Evolutionary conservation across 345 rosid genomes (phyloP), one percentile per base, ranked within the genome.

Genomic region (Kandelia obovata): DNA sequence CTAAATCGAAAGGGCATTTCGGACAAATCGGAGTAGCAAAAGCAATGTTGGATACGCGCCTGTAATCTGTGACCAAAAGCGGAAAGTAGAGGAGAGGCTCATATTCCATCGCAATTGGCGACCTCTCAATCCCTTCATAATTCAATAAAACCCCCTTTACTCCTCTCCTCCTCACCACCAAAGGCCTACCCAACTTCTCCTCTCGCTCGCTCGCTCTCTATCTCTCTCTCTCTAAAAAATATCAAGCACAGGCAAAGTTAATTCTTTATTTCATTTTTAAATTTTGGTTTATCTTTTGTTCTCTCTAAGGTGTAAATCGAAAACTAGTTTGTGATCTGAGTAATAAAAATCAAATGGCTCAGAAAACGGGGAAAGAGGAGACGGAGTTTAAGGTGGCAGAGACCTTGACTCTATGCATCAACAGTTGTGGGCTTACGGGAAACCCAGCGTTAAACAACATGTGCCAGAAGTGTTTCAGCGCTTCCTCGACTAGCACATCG

Each of bases 391-490:
- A 93, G 82, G 96, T 92, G 0, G 93, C 93, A 35, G 98, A 94
- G 46, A 66, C 90, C 71, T 65, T 89, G 64, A 66, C 92, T 47
- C 78, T 85, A 5, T 95, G 99, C 57, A 72, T 82, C 55, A 92
- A 92, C 71, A 92, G 92, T 79, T 95, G 97, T 61, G 93, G 96
- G 53, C 84, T 91, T 57, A 83, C 92, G 1, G 97, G 89, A 0
- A 95, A 88, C 76, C 97, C 99, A 0, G 89, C 97, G 19, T 89
- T 95, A 62, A 95, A 92, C 76, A 89, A 92, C 69, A 92, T 89
- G 99, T 92, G 99, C 82, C 96, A 92, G 86, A 88, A 95, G 66
- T 92, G 99, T 80, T 92, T 87, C 81, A 88, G 73, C 85, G 93
- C 95, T 0, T 69, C 88, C 46, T 73, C 88, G 5, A 13, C 49